phyloP scores from a whole-genome alignment of 805 yeast species.

The Saturnispora dispora region DNA sequence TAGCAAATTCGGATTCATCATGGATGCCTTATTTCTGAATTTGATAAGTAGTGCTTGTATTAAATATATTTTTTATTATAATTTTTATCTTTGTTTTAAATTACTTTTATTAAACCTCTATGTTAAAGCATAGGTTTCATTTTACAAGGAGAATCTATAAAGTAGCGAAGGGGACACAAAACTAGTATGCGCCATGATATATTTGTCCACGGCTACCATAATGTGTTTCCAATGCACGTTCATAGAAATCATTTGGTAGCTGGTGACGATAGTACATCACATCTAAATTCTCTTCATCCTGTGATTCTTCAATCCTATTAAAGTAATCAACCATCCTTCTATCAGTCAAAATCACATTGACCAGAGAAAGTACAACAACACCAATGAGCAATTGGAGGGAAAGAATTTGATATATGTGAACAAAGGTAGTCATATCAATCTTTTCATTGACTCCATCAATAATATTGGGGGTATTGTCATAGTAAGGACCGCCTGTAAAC shows the following conservation, averaged over 20 bases:
- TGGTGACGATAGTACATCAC: constrained; percentile 1
- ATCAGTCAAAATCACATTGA: constrained; percentile 19
- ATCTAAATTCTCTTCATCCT: constrained; percentile 6
- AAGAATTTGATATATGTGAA: constrained; percentile 17
- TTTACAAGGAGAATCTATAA: not conserved
- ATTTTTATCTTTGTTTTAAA: not conserved
- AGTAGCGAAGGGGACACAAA: not conserved
- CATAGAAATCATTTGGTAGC: constrained; percentile 16
- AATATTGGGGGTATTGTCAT: not conserved
- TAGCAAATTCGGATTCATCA: constrained; percentile 83
- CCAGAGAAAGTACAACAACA: constrained; percentile 16
- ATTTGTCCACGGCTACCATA: not conserved
- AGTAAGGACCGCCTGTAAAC: constrained; percentile 11
- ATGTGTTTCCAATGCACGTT: constrained; percentile 15
- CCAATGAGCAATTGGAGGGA: constrained; percentile 17
- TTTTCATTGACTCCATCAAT: not conserved
- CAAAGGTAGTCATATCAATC: constrained; percentile 8
- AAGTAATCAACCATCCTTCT: constrained; percentile 20
- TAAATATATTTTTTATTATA: not conserved
- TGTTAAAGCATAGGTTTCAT: not conserved
- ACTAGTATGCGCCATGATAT: not conserved
- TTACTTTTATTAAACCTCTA: not conserved
- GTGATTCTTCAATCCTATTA: constrained; percentile 20
- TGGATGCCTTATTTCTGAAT: constrained; percentile 87
- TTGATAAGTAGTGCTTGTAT: not conserved